Evolutionary conservation across 495 filamentous ascomycete genomes (phyloP).

Genomic region (Sabuloglossum arenarium): DNA sequence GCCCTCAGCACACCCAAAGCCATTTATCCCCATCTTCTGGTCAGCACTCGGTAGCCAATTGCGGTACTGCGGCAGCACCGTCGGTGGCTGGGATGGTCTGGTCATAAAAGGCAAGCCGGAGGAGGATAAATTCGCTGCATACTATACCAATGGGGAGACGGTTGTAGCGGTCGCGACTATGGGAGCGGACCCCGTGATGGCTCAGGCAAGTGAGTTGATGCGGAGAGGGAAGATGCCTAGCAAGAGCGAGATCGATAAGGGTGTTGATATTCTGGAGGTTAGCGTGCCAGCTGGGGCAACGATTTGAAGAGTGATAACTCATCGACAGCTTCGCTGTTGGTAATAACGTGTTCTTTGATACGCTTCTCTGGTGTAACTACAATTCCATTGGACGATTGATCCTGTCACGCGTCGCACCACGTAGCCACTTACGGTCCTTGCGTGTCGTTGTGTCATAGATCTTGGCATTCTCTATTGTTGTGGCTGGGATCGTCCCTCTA

Average conservation of each 20-base stretch:
- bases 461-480: not conserved
- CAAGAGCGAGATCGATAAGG: conserved; percentile 54
- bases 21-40: conserved; percentile 92
- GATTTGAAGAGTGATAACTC: conserved; percentile 16
- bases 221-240: conserved; percentile 56
- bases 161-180: conserved; percentile 88
- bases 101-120: conserved; percentile 56
- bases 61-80: conserved; percentile 76
- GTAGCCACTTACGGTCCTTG: no score
- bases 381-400: no score
- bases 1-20: conserved; percentile 33
- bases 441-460: not conserved
- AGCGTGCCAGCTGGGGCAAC: conserved; percentile 29
- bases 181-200: conserved; percentile 76
- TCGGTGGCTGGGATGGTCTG: conserved; percentile 64
- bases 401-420: no score
- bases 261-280: conserved; percentile 50
- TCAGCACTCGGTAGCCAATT: conserved; percentile 75
- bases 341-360: not conserved
- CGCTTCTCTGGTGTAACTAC: no score
- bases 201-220: conserved; percentile 72
- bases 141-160: conserved; percentile 67
- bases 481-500: not conserved
- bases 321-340: not conserved
- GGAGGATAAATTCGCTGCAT: conserved; percentile 57